Base-by-base conservation (phyloP, 2,329 filamentous ascomycete species). In the Trichoderma sp. region DNA sequence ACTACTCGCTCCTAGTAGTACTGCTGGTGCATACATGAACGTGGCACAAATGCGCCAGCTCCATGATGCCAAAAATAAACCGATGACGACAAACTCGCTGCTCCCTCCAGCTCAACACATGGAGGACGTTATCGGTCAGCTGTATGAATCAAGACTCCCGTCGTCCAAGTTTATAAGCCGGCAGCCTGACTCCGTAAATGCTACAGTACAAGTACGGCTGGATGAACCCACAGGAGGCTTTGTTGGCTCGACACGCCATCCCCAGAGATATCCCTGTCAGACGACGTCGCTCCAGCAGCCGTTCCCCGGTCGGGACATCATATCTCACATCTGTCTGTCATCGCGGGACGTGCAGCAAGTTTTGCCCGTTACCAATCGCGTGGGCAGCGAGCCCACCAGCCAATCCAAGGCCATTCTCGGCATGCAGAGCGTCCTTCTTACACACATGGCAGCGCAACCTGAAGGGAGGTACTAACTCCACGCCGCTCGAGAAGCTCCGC, bases 261-360 rank as follows among this genome's bases (percentile, higher is more conserved):
- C 39, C 53, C 63, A 42, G 32, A 66, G 29, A 50, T 58, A 68
- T 52, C 58, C 58, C 66, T 68, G 58, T 54, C 48, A 32, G 35
- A 42, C 61, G 39, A 68, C 50, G 52, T 68, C 56, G 52, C 25
- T 57, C 48, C 58, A 60, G 59, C 58, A 68, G 52, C 52, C 66
- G 66, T 68, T 68, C 66, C 58, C 66, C 58, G 48, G 64, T 35
- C 42, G 56, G 64, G 60, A 29, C 67, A 48, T 69, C 67, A 69
- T 50, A 67, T 61, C 42, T 61, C 53, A 60, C 67, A 69, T 69
- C 67, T 69, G 67, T 67, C 64, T 56, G 67, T 69, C 63, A 69
- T 69, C 67, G 67, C 54, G 48, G 67, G 67, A 68, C 29, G 48
- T 67, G 63, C 67, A 56, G 56, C 42, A 45, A 39, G 35, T 67